Evolutionary conservation across 176 grass and related monocot genomes (phyloP), one percentile per base, ranked within the genome.

Genomic region (Bromus sterilis): DNA sequence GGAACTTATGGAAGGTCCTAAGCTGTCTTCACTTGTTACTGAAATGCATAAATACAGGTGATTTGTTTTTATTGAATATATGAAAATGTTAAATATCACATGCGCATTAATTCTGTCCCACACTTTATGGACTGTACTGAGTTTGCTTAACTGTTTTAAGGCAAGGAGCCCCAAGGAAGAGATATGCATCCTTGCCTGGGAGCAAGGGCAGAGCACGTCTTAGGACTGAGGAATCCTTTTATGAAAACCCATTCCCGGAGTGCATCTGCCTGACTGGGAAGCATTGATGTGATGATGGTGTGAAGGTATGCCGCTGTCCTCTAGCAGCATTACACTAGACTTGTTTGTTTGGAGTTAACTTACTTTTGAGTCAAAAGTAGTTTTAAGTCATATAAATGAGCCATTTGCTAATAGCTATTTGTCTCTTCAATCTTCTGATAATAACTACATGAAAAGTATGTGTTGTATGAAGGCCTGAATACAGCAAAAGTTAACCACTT

Each of bases 171-270:
- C 96, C 93, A 71, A 93, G 93, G 89, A 93, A 95, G 82, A 93
- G 96, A 79, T 93, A 93, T 63, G 80, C 86, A 7, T 93, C 91
- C 69, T 80, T 91, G 43, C 89, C 87, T 9, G 93, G 93, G 81
- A 98, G 89, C 70, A 98, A 98, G 85, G 93, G 93, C 32, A 94
- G 87, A 55, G 86, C 78, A 78, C 88, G 90, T 31, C 89, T 93
- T 61, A 86, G 96, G 87, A 95, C 93, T 0, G 96, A 98, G 80
- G 91, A 95, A 85, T 95, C 89, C 26, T 98, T 98, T 73, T 93
- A 95, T 70, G 96, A 93, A 82, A 98, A 93, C 36, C 93, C 96
- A 73, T 66, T 98, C 67, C 89, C 93, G 29, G 96, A 98, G 86
- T 95, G 96, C 72, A 98, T 98, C 53, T 98, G 93, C 82, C 69